A percentile compares a stretch with the other conserved stretches of the same genome.
Conservation (phyloP, 495 filamentous ascomycete species). For the Annulohypoxylon nitens region DNA sequence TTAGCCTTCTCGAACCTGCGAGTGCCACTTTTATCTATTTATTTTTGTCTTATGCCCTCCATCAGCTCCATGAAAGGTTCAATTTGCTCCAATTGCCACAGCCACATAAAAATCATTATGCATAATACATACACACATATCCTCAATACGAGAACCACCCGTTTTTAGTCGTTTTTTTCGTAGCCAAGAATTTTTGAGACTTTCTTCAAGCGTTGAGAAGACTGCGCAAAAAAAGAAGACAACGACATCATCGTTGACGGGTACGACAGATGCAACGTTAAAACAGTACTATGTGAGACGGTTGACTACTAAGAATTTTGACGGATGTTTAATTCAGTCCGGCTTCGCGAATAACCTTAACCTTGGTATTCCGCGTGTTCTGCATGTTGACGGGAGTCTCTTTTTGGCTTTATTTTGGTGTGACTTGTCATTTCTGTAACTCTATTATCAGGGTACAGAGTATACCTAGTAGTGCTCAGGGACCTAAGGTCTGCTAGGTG, state of each 20-base stretch:
- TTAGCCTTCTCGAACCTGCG: constrained; percentile 43
- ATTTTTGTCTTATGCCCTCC: constrained; percentile 33
- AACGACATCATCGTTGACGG: constrained; percentile 7
- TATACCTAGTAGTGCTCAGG: too few species aligned
- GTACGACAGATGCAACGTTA: constrained; percentile 17
- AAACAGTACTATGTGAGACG: neutral
- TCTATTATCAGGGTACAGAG: neutral
- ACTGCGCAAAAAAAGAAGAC: neutral
- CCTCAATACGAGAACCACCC: constrained; percentile 41
- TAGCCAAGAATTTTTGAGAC: constrained; percentile 1
- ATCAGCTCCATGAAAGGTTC: constrained; percentile 3
- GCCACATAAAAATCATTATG: constrained; percentile 30
- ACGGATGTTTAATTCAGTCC: constrained; percentile 38
- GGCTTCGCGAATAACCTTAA: constrained; percentile 46
- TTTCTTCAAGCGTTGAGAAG: neutral
- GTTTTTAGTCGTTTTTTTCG: constrained; percentile 11
- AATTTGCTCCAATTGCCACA: constrained; percentile 30
- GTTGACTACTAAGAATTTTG: constrained; percentile 6
- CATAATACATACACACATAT: constrained; percentile 22
- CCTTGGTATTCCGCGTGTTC: constrained; percentile 1
- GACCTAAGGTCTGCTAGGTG: neutral
- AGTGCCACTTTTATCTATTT: constrained; percentile 42
- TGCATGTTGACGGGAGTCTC: constrained; percentile 28
- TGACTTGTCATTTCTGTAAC: constrained; percentile 23
- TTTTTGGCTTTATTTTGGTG: neutral